Evolutionary conservation across 805 yeast genomes (phyloP).

Genomic region (Candida rishiriensis): DNA sequence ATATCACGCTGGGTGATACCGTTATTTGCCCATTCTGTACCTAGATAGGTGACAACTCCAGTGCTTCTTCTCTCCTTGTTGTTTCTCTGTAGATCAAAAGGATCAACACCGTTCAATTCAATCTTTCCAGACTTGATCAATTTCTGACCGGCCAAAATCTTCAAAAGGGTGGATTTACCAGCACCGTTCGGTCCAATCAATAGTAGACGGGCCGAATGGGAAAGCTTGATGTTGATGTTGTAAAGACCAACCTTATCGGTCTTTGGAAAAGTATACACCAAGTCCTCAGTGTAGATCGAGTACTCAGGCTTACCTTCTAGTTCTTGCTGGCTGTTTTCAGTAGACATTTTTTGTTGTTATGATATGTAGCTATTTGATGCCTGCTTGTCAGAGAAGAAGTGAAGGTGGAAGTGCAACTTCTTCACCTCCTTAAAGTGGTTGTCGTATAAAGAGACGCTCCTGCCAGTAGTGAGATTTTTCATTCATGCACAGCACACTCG

Average conservation of each 20-base stretch:
- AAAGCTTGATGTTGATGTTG: slow-evolving; percentile 55
- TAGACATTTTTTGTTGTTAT: no score
- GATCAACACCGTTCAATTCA: slow-evolving; percentile 77
- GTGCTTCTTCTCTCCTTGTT: slow-evolving; percentile 6
- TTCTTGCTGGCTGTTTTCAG: no score
- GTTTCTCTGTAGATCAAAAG: slow-evolving; percentile 48
- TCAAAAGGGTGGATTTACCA: slow-evolving; percentile 86
- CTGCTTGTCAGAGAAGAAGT: no score
- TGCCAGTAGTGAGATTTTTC: no score
- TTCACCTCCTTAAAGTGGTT: no score
- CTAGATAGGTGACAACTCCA: slow-evolving; percentile 61
- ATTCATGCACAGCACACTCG: no score
- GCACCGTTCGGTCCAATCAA: slow-evolving; percentile 96
- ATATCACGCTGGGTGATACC: slow-evolving; percentile 88
- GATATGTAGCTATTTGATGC: no score
- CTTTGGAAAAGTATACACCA: slow-evolving; percentile 66
- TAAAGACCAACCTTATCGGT: slow-evolving; percentile 61
- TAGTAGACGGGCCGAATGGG: slow-evolving; percentile 70
- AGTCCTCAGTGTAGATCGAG: slow-evolving; percentile 59
- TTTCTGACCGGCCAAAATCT: slow-evolving; percentile 87
- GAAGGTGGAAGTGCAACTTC: no score
- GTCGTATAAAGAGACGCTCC: no score
- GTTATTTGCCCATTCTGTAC: slow-evolving; percentile 97
- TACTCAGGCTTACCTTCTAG: background rate
- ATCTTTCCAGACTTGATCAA: slow-evolving; percentile 71